A percentile compares a stretch with the other conserved stretches of the same genome.
These are phyloP conservation scores for Chamaecrista fasciculata DNA, from an alignment of 306 rosid species.

Conservation along the genomic window DNA sequence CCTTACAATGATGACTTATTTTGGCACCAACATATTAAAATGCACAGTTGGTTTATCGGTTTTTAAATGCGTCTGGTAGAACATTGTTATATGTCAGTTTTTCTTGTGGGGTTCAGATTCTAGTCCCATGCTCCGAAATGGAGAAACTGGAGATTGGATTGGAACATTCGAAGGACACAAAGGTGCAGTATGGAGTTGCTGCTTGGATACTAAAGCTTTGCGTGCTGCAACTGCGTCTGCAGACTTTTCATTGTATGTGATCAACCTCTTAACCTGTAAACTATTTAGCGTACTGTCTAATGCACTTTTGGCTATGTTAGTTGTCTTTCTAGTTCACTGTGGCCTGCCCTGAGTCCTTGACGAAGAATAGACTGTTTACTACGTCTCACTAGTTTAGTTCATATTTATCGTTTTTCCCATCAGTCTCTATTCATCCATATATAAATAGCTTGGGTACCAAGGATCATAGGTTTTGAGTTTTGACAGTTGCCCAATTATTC, in stretches of 20 bases:
- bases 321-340: background rate
- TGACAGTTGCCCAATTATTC: background rate
- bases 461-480: conserved; percentile 29
- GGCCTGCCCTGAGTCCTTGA: too few species aligned
- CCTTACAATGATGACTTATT: too few species aligned
- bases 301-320: background rate
- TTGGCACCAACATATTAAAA: too few species aligned
- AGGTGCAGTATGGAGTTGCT: conserved; percentile 99
- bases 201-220: conserved; percentile 89
- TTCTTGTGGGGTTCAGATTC: conserved; percentile 54
- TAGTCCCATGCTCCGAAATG: conserved; percentile 95
- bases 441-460: too few species aligned
- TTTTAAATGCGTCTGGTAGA: too few species aligned
- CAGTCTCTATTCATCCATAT: too few species aligned
- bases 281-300: background rate
- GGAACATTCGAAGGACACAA: conserved; percentile 99
- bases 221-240: conserved; percentile 98
- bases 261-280: background rate
- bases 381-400: background rate
- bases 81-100: background rate
- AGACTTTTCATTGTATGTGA: conserved; percentile 85
- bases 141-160: conserved; percentile 99
- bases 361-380: too few species aligned
- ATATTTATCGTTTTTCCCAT: too few species aligned
- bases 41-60: too few species aligned